Evolutionary conservation across 2,329 filamentous ascomycete species (phyloP), one percentile per base, ranked within the genome.

Genomic region (Sphaceloma murrayae): DNA sequence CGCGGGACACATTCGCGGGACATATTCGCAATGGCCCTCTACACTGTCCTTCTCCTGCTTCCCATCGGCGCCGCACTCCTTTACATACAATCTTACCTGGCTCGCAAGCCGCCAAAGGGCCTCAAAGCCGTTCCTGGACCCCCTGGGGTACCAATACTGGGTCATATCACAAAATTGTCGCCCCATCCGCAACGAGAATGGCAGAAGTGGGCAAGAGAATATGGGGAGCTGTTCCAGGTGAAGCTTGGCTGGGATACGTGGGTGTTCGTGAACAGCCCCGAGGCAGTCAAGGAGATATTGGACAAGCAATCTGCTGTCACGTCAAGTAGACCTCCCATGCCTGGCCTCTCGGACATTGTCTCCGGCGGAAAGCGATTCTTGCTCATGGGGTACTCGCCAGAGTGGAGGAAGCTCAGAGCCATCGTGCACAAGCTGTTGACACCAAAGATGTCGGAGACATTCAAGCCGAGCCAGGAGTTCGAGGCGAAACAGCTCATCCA

Each of bases 221-320:
- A 67, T 51, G 68, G 68, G 26, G 66, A 70, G n/a, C 44, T 70
- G 3, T 69, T 62, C 55, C 62, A 62, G 46, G 53, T 70, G 13
- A 58, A 60, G 2, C 51, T 69, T 3, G 68, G 68, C 4, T 67
- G 64, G 62, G 59, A 68, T 34, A 60, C 67, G 47, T 70, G 66
- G 65, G 43, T 46, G 13, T 56, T 68, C 46, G 50, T 71, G 19
- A 68, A 66, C 52, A 64, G 54, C 10, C 66, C 67, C 1, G 56
- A 60, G 17, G 67, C 66, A 0, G 59, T 69, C 5, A 62, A 62
- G 26, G 67, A 70, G 11, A 62, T 71, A 11, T 49, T 71, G 19
- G 65, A 69, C 44, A 65, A 64, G 46, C 58, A 62, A 34, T 59
- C 60, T 6, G 52, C 54, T 1, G 46, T 54, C 16, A 63, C 63